Evolutionary conservation across 345 rosid species (phyloP).

Genomic region (Populus ilicifolia): DNA sequence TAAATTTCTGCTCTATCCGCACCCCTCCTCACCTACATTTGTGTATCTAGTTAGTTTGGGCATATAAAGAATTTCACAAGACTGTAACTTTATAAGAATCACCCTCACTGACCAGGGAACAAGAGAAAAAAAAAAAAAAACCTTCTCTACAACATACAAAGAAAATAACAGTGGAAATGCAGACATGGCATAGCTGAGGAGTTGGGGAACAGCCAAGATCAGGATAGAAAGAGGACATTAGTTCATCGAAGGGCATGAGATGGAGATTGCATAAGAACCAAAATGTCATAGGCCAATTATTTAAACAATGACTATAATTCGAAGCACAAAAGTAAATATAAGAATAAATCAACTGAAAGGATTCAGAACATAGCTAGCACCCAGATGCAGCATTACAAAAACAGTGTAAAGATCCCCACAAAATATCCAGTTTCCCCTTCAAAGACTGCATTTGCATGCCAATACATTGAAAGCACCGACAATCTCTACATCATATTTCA

Average conservation of each 20-base stretch:
- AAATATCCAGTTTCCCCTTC: not conserved
- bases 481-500: not conserved
- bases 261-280: not conserved
- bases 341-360: not conserved
- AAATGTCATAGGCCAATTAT: not conserved
- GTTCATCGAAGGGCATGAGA: not conserved
- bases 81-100: not conserved
- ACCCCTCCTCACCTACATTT: constrained; percentile 83
- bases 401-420: not conserved
- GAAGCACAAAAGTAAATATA: not conserved
- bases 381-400: not conserved
- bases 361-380: not conserved
- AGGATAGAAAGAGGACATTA: not conserved
- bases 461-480: not conserved
- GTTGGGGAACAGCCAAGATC: not conserved
- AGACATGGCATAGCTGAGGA: no score
- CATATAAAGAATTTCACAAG: not conserved
- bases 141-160: not conserved
- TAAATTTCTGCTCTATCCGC: constrained; percentile 97
- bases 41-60: not conserved
- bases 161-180: not conserved
- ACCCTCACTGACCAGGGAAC: not conserved
- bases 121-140: not conserved
- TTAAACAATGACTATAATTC: not conserved
- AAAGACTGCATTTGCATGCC: not conserved